phyloP scores from a whole-genome alignment of 108 stramenopile species.

The Cyclotella atomus region DNA sequence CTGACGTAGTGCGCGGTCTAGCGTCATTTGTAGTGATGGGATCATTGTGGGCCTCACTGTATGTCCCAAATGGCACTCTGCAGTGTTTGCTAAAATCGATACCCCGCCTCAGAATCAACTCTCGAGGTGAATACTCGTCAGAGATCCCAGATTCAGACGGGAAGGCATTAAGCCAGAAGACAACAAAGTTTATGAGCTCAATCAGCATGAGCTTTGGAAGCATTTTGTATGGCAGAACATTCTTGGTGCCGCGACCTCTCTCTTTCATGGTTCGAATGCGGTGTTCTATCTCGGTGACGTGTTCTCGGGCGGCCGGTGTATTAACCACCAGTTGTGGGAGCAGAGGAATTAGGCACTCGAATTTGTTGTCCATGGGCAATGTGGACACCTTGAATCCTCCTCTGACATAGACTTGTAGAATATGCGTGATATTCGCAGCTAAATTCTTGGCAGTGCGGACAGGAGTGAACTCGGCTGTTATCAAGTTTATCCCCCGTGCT shows the following conservation, averaged over 20 bases:
- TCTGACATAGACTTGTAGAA: slow-evolving; percentile 1
- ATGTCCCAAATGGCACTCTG: slow-evolving; percentile 38
- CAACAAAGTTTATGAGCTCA: slow-evolving; percentile 16
- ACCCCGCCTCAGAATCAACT: not conserved
- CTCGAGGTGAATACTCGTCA: not conserved
- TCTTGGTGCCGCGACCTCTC: slow-evolving; percentile 14
- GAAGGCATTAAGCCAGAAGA: slow-evolving; percentile 40
- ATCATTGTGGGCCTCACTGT: slow-evolving; percentile 46
- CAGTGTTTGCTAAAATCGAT: slow-evolving; percentile 13
- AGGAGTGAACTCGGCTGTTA: slow-evolving; percentile 4
- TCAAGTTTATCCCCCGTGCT: slow-evolving; percentile 1
- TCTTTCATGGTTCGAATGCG: slow-evolving; percentile 46
- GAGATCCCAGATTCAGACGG: slow-evolving; percentile 19
- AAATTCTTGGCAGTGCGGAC: not conserved
- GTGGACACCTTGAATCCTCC: slow-evolving; percentile 13
- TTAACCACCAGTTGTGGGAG: too few species aligned
- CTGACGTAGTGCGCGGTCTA: slow-evolving; percentile 28
- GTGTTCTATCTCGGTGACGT: slow-evolving; percentile 39
- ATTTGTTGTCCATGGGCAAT: too few species aligned
- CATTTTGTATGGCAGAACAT: slow-evolving; percentile 31
- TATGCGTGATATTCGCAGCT: not conserved
- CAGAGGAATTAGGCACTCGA: too few species aligned
- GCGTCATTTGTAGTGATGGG: slow-evolving; percentile 7
- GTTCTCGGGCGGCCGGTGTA: too few species aligned
- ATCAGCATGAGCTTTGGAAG: slow-evolving; percentile 20